Conservation (phyloP, 225 moss, liverwort and hornwort species). For the Pseudoscleropodium purum region DNA sequence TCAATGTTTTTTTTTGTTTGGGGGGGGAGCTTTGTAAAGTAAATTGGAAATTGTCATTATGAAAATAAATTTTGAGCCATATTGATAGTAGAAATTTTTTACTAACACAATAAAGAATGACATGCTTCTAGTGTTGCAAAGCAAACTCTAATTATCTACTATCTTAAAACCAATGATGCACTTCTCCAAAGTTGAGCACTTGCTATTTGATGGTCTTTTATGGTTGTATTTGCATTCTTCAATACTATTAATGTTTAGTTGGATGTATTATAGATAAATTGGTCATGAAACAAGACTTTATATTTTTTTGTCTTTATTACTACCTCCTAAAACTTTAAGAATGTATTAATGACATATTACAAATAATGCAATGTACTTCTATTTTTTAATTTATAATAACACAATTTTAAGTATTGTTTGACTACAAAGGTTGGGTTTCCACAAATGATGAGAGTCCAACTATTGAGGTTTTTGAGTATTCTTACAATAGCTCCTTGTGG, state of each 20-base stretch:
- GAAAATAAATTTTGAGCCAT: background rate
- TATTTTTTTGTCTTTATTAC: background rate
- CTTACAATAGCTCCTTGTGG: background rate
- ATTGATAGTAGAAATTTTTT: background rate
- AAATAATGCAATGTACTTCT: background rate
- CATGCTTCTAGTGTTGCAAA: background rate
- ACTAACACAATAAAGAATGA: background rate
- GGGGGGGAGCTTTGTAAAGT: too few species aligned
- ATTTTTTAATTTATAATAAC: background rate
- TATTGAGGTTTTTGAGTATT: background rate
- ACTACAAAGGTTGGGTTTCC: background rate
- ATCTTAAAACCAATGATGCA: background rate
- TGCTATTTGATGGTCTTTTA: background rate
- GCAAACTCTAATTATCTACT: too few species aligned
- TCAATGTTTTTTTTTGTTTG: too few species aligned
- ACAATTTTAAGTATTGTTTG: background rate
- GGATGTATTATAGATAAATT: rapidly evolving
- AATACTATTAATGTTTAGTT: background rate
- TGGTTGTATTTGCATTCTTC: rapidly evolving
- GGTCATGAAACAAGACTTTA: rapidly evolving
- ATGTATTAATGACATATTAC: background rate
- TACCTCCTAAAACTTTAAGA: background rate
- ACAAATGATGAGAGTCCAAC: background rate
- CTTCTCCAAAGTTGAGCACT: rapidly evolving
- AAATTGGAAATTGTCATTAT: background rate